Evolutionary conservation across 2,329 filamentous ascomycete genomes (phyloP).

Genomic region (Trichoderma breve): DNA sequence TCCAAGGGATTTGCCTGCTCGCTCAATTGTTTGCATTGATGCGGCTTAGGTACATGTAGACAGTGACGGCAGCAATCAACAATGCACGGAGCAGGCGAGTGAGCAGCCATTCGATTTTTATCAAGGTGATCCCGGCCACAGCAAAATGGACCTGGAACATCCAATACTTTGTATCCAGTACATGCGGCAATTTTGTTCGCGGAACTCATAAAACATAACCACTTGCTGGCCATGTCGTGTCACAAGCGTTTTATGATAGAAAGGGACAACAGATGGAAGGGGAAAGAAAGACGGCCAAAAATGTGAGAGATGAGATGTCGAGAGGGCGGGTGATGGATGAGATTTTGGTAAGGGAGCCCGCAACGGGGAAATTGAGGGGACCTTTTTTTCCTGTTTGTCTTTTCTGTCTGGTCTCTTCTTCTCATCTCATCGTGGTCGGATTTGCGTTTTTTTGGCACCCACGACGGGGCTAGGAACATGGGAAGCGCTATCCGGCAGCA

Average conservation of each 20-base stretch:
- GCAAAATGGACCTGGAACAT: not conserved
- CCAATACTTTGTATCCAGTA: not conserved
- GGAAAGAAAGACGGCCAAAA: not conserved
- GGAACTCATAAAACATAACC: not conserved
- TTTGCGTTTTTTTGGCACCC: not conserved
- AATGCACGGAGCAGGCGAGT: not conserved
- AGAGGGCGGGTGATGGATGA: not conserved
- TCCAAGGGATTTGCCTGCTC: not conserved
- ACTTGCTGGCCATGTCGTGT: not conserved
- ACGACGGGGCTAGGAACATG: not conserved
- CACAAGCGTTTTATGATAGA: not conserved
- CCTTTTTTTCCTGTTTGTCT: not conserved
- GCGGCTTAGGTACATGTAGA: too few relatives aligned
- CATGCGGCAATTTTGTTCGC: slow-evolving; percentile 3
- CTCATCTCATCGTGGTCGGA: not conserved
- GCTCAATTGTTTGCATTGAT: not conserved
- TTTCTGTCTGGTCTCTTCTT: not conserved
- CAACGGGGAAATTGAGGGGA: not conserved
- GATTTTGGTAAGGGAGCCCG: slow-evolving; percentile 7
- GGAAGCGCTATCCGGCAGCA: not conserved
- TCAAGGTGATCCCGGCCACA: not conserved
- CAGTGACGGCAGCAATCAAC: not conserved
- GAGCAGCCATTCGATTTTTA: not conserved
- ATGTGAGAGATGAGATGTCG: slow-evolving; percentile 19
- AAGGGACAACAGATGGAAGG: not conserved